Base-by-base conservation (phyloP, 768 basidiomycete species). In the Amylocystis lapponica region DNA sequence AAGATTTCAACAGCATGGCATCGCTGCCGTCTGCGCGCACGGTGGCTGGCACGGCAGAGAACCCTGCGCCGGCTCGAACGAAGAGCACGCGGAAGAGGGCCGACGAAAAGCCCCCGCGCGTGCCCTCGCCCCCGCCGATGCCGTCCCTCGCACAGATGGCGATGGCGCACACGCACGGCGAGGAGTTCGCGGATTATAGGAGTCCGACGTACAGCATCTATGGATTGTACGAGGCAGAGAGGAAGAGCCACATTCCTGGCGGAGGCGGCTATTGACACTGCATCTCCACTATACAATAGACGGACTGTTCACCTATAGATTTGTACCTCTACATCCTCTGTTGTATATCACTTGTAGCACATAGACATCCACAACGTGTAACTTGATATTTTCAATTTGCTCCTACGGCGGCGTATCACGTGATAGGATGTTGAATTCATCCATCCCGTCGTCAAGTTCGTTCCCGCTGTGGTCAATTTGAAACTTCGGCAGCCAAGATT, bases 141-240 rank as follows among this genome's bases (percentile, higher is more conserved):
- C 86, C 84, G 10, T 85, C 84, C 20, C 59, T 89, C 40, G 68
- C 83, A 8, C 87, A 88, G 62, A 84, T 89, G 85, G 86, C 74
- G 37, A 58, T 88, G 56, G 72, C 76, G 34, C 81, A 83, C 47
- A 61, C 66, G 2, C 76, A 83, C 44, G 74, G 76, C 4, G 75
- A 80, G 41, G 79, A 71, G 3, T 84, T 75, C 60, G 74, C 68
- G 5, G 76, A 76, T 36, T 88, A 89, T 48, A 70, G 79, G 48
- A 86, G 86, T 54, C 85, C 87, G 14, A 89, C 87, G 5, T 89
- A 89, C 52, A 90, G 86, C 58, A 76, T 90, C 43, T 89, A 83
- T 55, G 82, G 82, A 30, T 51, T 87, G 50, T 88, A 88, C 55
- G 81, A 78, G 40, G 69, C 63, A 21, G 79, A 80, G 33, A 65